Evolutionary conservation across 768 basidiomycete genomes (phyloP), one percentile per base, ranked within the genome.

Genomic region (Sarcodon aspratus): DNA sequence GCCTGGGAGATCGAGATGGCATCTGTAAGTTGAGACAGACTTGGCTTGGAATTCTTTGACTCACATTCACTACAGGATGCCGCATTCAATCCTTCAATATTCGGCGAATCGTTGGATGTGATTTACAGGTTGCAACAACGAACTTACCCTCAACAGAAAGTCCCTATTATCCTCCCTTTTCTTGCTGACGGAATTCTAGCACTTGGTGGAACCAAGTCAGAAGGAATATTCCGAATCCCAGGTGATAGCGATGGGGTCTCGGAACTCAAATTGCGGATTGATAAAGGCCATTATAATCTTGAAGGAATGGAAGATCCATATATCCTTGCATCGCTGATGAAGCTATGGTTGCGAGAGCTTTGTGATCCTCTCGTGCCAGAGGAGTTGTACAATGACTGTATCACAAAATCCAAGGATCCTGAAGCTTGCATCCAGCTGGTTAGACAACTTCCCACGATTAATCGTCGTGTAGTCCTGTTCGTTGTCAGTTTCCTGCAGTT

Each of bases 131-230:
- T 92, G 9, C 93, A 96, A 65, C 81, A 83, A 58, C 78, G 87
- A 37, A 89, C 84, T 46, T 94, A 95, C 57, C 87, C 91, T 2
- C 70, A 78, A 48, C 79, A 85, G 55, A 85, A 81, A 62, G 82
- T 95, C 10, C 93, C 93, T 13, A 90, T 93, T 63, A 88, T 97
- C 57, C 79, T 97, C 7, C 90, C 92, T 11, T 96, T 95, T 73
- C 81, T 96, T 27, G 82, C 88, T 2, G 86, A 95, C 56, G 90
- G 89, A 1, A 93, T 96, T 55, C 76, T 97, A 42, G 86, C 89
- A 2, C 71, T 93, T 9, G 90, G 90, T 0, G 94, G 93, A 4
- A 76, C 80, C 42, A 82, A 82, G 60, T 68, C 82, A 32, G 93
- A 94, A 61, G 94, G 94, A 13, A 93, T 95, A 49, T 97, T 95